A percentile compares a stretch with the other conserved stretches of the same genome.
Conservation (phyloP, 2,329 filamentous ascomycete genomes). For the Phaeosphaeriaceae sp. region DNA sequence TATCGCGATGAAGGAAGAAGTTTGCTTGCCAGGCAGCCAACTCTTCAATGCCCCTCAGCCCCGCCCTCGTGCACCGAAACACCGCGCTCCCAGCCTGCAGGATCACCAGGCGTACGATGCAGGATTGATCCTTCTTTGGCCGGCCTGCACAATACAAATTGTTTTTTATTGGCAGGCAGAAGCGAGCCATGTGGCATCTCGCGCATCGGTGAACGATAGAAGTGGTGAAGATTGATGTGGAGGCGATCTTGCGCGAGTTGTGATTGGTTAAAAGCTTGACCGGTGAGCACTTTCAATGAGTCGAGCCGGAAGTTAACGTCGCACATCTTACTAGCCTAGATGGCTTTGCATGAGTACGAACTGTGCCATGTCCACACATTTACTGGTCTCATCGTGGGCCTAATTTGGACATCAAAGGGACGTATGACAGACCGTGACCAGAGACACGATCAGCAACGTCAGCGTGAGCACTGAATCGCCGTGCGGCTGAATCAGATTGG, state of each 20-base stretch:
- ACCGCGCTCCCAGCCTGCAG: not conserved
- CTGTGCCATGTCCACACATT: not conserved
- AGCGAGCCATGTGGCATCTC: not conserved
- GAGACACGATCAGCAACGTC: not conserved
- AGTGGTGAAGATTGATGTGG: not conserved
- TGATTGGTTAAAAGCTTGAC: not conserved
- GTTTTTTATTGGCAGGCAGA: slow-evolving; percentile 2
- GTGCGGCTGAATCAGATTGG: not conserved
- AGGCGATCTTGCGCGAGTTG: not conserved
- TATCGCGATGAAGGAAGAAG: not conserved
- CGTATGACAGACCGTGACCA: not conserved
- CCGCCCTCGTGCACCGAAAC: not conserved
- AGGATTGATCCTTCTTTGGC: not conserved
- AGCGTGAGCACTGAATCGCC: not conserved
- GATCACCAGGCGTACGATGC: not conserved
- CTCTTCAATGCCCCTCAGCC: not conserved
- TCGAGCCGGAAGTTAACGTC: not conserved
- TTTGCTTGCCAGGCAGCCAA: not conserved
- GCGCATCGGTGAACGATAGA: not conserved
- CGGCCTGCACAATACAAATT: not conserved
- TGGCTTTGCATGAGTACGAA: not conserved
- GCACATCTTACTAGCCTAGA: not conserved
- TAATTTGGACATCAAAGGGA: not conserved
- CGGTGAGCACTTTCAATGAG: not conserved
- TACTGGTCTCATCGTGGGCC: not conserved